Evolutionary conservation across 352 stramenopile genomes (phyloP), one percentile per base, ranked within the genome.

Genomic region (Blastocystis sp.): DNA sequence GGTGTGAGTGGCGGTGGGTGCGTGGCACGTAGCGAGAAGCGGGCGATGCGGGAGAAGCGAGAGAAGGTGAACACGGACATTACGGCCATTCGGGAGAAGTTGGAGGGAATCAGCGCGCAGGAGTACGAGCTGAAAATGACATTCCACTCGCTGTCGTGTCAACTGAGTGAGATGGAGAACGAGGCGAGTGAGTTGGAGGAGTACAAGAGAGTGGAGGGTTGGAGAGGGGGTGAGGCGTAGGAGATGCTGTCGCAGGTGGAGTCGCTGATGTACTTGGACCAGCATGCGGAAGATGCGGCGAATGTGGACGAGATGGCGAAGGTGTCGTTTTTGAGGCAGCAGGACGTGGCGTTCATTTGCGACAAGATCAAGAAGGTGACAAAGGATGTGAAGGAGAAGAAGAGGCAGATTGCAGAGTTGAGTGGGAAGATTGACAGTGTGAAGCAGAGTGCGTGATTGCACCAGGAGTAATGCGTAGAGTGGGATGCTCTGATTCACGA

Each of bases 241-340:
- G 28, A 28, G 45, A 34, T 82, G 38, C 53, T 82, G 28, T 40
- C 48, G 28, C 74, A 82, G 28, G 74, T 82, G 14, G 74, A 82
- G 61, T 67, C 74, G 1, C 53, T 82, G 19, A 34, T 82, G 21
- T 82, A 82, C 45, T 7, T 67, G 2, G 74, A 82, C 10, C 74
- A 82, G 28, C 70, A 81, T 0, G 56, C 60, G 7, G 48, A 65
- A 40, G 23, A 23, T 14, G 3, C 38, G 1, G 11, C 21, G 61
- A 23, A 45, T 5, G 74, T 69, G 40, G 74, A 82, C 21, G 52
- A 82, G 21, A 66, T 82, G 74, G 74, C 74, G n/a, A 34, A 45
- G 48, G 65, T 43, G 28, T 66, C 74, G 2, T 82, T 82, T 48
- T 41, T 66, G 10, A 9, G 74, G 43, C 74, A 82, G 53, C 74